These are phyloP conservation scores for Aspergillus steynii DNA, from an alignment of 495 filamentous ascomycete species.

Conservation along the genomic window DNA sequence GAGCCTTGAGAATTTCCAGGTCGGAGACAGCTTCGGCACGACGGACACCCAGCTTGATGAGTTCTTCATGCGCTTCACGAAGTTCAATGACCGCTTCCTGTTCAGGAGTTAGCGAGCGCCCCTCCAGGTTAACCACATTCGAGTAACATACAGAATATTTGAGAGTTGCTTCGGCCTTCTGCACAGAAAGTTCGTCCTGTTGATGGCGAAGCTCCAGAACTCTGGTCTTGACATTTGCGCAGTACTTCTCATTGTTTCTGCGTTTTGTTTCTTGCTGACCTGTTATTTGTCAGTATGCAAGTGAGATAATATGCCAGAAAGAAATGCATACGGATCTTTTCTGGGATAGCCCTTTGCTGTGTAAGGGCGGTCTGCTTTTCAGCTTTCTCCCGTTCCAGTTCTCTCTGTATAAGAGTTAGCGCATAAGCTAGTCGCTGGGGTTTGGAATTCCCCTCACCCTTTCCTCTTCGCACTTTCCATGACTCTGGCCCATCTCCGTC, in stretches of 20 bases:
- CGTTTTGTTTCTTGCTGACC: conserved; percentile 56
- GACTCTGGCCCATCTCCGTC: conserved; percentile 32
- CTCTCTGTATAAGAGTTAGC: conserved; percentile 34
- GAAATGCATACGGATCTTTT: conserved; percentile 62
- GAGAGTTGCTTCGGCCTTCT: conserved; percentile 64
- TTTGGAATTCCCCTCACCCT: conserved; percentile 31
- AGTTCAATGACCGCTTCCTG: conserved; percentile 61
- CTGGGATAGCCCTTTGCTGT: conserved; percentile 65
- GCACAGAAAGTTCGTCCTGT: conserved; percentile 57
- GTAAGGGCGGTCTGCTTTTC: conserved; percentile 59
- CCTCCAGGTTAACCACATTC: not conserved
- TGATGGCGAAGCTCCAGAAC: conserved; percentile 46
- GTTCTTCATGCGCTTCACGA: conserved; percentile 56
- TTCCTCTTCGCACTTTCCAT: conserved; percentile 29
- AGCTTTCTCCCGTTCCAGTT: conserved; percentile 53
- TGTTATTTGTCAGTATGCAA: conserved; percentile 29
- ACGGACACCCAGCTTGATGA: conserved; percentile 66
- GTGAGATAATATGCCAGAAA: not conserved
- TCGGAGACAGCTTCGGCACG: conserved; percentile 82
- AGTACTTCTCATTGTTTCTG: conserved; percentile 38
- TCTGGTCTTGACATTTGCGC: conserved; percentile 42
- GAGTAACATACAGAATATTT: conserved; percentile 57
- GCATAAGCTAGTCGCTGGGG: not conserved
- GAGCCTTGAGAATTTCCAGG: conserved; percentile 58
- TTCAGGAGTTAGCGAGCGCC: conserved; percentile 23